Percentiles rank a stretch among this genome's conserved stretches.
Conservation (phyloP, 345 rosid species). For the Salix purpurea region DNA sequence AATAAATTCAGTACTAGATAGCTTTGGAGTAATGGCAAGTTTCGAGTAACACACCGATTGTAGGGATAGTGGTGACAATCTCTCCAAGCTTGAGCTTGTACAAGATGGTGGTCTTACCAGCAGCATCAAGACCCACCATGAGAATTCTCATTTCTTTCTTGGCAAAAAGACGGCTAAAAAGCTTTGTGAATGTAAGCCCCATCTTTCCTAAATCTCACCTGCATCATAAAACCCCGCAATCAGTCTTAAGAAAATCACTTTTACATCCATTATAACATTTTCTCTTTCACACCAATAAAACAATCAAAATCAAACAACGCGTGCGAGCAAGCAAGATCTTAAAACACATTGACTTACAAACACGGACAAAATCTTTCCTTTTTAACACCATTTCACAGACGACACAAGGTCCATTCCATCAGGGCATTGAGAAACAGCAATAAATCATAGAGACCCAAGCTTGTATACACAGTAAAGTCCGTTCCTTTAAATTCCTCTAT, state of each 20-base stretch:
- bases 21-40: neutral
- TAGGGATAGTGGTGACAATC: slow-evolving; percentile 22
- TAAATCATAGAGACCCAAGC: neutral
- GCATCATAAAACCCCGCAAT: neutral
- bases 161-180: slow-evolving; percentile 19
- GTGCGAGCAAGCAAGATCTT: neutral
- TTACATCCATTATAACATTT: neutral
- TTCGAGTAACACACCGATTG: slow-evolving; percentile 12
- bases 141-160: slow-evolving; percentile 20
- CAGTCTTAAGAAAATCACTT: neutral
- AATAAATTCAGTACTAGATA: neutral
- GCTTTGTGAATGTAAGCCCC: slow-evolving; percentile 19
- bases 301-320: neutral
- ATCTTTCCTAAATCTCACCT: neutral
- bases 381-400: too few species aligned
- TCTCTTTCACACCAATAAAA: neutral
- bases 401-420: neutral
- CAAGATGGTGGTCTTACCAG: slow-evolving; percentile 20
- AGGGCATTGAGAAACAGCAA: too few species aligned
- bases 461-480: too few species aligned
- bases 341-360: neutral
- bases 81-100: slow-evolving; percentile 23
- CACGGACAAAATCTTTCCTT: neutral
- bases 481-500: neutral
- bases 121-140: slow-evolving; percentile 21